Conservation (phyloP, 192 early-diverging fungal species). For the Coemansia sp. region DNA sequence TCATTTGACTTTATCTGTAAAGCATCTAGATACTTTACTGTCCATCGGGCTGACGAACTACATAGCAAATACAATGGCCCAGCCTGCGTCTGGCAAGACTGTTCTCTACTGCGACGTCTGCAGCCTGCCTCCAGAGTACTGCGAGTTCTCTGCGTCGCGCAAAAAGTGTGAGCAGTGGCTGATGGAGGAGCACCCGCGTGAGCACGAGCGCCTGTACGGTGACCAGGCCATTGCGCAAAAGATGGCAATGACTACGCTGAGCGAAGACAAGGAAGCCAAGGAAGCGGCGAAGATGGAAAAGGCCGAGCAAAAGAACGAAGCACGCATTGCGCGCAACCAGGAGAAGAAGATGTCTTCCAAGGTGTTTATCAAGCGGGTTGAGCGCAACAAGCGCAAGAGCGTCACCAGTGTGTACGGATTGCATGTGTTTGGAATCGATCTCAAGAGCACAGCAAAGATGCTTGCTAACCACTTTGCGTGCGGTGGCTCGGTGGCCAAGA, state of each 20-base stretch:
- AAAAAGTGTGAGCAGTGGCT: conserved; percentile 85
- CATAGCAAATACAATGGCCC: too few species aligned
- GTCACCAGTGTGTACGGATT: conserved; percentile 82
- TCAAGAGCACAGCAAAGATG: conserved; percentile 95
- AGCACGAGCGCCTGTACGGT: conserved; percentile 62
- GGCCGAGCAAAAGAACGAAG: conserved; percentile 62
- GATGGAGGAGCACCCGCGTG: conserved; percentile 56
- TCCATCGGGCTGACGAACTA: too few species aligned
- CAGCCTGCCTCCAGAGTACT: conserved; percentile 66
- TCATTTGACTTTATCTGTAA: too few species aligned
- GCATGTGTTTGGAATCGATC: conserved; percentile 89
- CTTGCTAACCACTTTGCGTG: conserved; percentile 96
- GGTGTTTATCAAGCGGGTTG: conserved; percentile 81
- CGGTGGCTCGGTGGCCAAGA: conserved; percentile 92
- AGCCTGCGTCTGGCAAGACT: not conserved
- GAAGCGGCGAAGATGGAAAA: conserved; percentile 58
- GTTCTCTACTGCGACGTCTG: conserved; percentile 47
- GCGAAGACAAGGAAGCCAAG: conserved; percentile 46
- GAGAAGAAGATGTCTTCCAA: conserved; percentile 74
- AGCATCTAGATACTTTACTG: too few species aligned
- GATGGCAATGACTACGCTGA: conserved; percentile 39
- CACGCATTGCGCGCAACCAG: conserved; percentile 71
- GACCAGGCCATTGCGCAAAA: conserved; percentile 42
- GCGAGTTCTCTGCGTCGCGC: conserved; percentile 81
- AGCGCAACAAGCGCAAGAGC: conserved; percentile 91